phyloP scores from a whole-genome alignment of 1,139 yeast genomes.

The Ogataea hybrid region DNA sequence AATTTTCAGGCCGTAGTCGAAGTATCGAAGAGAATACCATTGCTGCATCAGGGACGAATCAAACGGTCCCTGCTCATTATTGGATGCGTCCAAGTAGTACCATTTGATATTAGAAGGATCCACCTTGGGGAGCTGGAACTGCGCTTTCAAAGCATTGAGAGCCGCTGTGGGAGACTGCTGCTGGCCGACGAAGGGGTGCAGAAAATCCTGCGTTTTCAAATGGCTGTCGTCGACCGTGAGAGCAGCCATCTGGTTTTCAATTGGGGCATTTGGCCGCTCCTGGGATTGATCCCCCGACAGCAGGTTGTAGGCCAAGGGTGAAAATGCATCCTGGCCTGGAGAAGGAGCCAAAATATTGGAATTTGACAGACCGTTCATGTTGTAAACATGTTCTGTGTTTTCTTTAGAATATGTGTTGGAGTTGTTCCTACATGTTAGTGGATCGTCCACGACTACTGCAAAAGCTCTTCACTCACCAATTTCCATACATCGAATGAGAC shows the following conservation, averaged over 20 bases:
- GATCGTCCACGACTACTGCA: constrained; percentile 1
- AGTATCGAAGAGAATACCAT: constrained; percentile 68
- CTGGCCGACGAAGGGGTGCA: constrained; percentile 1
- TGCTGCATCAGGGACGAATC: constrained; percentile 72
- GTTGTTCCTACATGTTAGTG: constrained; percentile 8
- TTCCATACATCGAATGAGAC: constrained; percentile 10
- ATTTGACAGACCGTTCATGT: constrained; percentile 50
- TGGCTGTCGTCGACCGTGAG: constrained; percentile 5
- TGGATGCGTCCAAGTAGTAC: constrained; percentile 71
- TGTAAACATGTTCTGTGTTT: constrained; percentile 34
- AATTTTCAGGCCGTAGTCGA: constrained; percentile 53
- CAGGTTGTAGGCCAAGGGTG: constrained; percentile 15
- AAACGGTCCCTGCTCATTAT: constrained; percentile 80
- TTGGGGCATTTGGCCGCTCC: background rate
- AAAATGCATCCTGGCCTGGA: constrained; percentile 13
- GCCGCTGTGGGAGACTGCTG: constrained; percentile 8
- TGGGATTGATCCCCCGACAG: constrained; percentile 6
- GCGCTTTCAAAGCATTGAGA: constrained; percentile 6
- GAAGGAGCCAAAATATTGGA: constrained; percentile 12
- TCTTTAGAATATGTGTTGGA: constrained; percentile 2
- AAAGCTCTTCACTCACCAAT: constrained; percentile 7
- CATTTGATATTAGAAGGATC: constrained; percentile 47
- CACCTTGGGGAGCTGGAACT: constrained; percentile 10
- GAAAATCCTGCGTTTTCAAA: constrained; percentile 3
- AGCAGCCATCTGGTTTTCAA: constrained; percentile 6